Evolutionary conservation across 164 flowering plant genomes (phyloP).

Genomic region (Chimonanthus praecox): DNA sequence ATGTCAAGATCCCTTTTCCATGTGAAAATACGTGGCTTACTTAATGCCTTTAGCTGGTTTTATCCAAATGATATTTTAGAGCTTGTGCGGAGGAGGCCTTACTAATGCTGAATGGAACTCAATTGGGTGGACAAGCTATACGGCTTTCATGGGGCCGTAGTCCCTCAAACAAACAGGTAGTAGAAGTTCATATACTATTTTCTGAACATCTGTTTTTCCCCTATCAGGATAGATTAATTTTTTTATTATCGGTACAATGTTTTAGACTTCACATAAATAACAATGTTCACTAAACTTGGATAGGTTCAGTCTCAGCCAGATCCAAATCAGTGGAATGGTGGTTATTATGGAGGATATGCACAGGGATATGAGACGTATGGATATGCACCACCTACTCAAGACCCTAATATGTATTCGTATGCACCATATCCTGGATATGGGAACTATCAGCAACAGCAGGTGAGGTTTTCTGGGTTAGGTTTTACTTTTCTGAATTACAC

Average conservation of each 20-base stretch:
- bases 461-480: constrained; percentile 4
- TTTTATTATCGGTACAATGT: background rate
- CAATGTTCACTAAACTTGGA: constrained; percentile 11
- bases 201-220: background rate
- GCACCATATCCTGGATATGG: constrained; percentile 60
- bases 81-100: constrained; percentile 81
- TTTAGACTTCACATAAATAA: constrained; percentile 2
- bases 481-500: too few relatives aligned
- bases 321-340: constrained; percentile 55
- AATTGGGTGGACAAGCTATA: constrained; percentile 58
- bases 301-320: constrained; percentile 51
- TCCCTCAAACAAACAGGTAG: constrained; percentile 68
- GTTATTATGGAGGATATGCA: constrained; percentile 51
- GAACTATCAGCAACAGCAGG: constrained; percentile 59
- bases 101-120: constrained; percentile 53
- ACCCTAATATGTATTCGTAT: constrained; percentile 61
- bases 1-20: background rate
- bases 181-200: background rate
- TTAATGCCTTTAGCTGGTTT: background rate
- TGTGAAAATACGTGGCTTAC: background rate
- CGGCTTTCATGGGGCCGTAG: constrained; percentile 90
- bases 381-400: constrained; percentile 61
- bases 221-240: background rate
- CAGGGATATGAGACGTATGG: constrained; percentile 68
- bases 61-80: constrained; percentile 22